phyloP scores from a whole-genome alignment of 2,329 filamentous ascomycete species.

The Scolecobasidium constrictum region DNA sequence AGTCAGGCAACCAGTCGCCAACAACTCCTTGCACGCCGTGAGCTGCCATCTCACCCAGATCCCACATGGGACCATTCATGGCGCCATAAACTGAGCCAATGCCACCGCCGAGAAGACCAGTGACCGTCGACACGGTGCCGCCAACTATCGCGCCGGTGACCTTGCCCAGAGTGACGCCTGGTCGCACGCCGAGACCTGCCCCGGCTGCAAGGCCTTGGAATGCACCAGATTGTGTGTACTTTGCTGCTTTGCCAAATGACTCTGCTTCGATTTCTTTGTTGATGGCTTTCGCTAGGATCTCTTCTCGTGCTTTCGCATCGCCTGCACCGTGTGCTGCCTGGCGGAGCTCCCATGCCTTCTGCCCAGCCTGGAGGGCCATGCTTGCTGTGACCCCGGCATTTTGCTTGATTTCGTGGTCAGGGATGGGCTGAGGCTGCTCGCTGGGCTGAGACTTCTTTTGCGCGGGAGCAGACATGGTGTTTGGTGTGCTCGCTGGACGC shows the following conservation, averaged over 20 bases:
- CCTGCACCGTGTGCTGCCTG: conserved; percentile 28
- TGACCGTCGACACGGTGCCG: conserved; percentile 21
- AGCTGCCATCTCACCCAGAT: conserved; percentile 25
- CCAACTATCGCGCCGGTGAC: conserved; percentile 25
- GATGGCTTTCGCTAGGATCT: conserved; percentile 27
- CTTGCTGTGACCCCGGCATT: conserved; percentile 26
- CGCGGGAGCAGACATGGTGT: too few relatives aligned
- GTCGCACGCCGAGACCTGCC: conserved; percentile 25
- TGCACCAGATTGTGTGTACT: conserved; percentile 26
- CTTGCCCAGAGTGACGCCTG: conserved; percentile 24
- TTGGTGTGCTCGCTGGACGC: too few relatives aligned
- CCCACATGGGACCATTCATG: conserved; percentile 24
- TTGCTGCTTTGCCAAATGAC: conserved; percentile 29
- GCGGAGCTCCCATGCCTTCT: conserved; percentile 28
- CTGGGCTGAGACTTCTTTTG: too few relatives aligned
- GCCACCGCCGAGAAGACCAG: conserved; percentile 23
- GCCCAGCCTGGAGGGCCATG: conserved; percentile 24
- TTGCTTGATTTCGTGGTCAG: conserved; percentile 26
- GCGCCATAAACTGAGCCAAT: conserved; percentile 25
- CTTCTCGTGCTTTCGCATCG: conserved; percentile 26
- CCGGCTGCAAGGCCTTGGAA: conserved; percentile 29
- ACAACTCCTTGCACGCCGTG: conserved; percentile 22
- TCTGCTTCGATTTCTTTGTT: conserved; percentile 31
- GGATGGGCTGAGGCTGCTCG: conserved; percentile 16
- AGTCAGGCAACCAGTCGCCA: conserved; percentile 23